phyloP scores from a whole-genome alignment of 352 stramenopile species.

The Plasmopara viticola region DNA sequence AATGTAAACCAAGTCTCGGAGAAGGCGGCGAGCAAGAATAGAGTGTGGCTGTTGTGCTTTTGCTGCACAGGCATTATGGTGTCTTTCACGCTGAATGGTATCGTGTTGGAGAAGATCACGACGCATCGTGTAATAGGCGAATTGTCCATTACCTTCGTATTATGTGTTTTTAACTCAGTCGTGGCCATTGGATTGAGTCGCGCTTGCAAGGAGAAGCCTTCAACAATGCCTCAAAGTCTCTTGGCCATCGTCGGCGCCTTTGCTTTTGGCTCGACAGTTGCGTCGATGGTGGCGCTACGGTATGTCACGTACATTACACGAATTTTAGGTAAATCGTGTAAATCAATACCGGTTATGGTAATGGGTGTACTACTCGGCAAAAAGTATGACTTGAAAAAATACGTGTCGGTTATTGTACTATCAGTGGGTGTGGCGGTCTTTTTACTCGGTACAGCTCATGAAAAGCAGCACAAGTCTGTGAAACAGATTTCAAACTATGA shows the following conservation, averaged over 20 bases:
- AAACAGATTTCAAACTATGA: conserved; percentile 43
- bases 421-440: conserved; percentile 73
- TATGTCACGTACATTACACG: conserved; percentile 85
- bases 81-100: conserved; percentile 75
- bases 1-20: conserved; percentile 9
- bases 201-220: conserved; percentile 58
- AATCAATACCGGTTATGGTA: conserved; percentile 84
- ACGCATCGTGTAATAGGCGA: conserved; percentile 75
- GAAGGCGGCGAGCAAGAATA: conserved; percentile 28
- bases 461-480: conserved; percentile 48
- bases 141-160: conserved; percentile 81
- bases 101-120: conserved; percentile 82
- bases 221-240: conserved; percentile 66
- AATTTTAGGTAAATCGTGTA: conserved; percentile 84
- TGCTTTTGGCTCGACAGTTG: conserved; percentile 74
- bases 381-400: conserved; percentile 77
- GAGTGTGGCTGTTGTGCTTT: conserved; percentile 55
- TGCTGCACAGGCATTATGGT: conserved; percentile 82
- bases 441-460: conserved; percentile 60
- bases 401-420: conserved; percentile 69
- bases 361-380: conserved; percentile 69
- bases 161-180: conserved; percentile 68
- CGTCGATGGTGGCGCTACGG: conserved; percentile 75
- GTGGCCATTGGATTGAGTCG: conserved; percentile 55
- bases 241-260: conserved; percentile 56